Conservation (phyloP, 371 early-diverging fungal genomes). For the Actinomortierella ambigua region DNA sequence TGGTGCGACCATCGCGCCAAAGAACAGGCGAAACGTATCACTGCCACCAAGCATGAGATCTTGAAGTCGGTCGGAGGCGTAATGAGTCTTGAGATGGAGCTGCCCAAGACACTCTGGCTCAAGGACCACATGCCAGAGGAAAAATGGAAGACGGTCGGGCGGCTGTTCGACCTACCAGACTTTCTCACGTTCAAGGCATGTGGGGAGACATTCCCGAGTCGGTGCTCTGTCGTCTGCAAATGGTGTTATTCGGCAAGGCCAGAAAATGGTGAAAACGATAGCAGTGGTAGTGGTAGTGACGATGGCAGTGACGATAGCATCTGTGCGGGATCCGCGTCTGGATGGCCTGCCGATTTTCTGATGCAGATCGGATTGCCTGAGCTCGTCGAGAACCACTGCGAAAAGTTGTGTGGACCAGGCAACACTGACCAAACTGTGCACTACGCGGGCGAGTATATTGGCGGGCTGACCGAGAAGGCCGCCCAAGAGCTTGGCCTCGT, state of each 20-base stretch:
- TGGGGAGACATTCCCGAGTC: conserved; percentile 54
- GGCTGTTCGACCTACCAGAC: conserved; percentile 76
- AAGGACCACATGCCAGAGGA: conserved; percentile 57
- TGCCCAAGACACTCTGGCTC: conserved; percentile 77
- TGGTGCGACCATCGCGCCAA: conserved; percentile 82
- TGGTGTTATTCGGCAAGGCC: conserved; percentile 64
- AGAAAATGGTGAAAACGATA: too few relatives aligned
- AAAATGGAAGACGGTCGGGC: conserved; percentile 56
- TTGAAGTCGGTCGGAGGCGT: conserved; percentile 68
- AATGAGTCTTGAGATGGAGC: conserved; percentile 77
- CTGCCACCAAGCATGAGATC: conserved; percentile 61
- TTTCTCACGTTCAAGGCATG: conserved; percentile 73
- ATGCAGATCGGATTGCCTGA: conserved; percentile 59
- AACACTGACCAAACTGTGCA: conserved; percentile 45
- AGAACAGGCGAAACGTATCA: conserved; percentile 68
- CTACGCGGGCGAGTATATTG: conserved; percentile 65
- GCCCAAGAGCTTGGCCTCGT: conserved; percentile 60
- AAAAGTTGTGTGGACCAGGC: conserved; percentile 55
- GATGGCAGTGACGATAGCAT: too few relatives aligned
- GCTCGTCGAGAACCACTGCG: conserved; percentile 53
- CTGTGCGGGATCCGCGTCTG: conserved; percentile 29
- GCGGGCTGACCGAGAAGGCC: conserved; percentile 57
- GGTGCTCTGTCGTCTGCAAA: conserved; percentile 75
- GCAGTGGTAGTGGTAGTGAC: too few relatives aligned
- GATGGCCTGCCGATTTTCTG: conserved; percentile 68